Conservation (phyloP, 2,329 filamentous ascomycete genomes). For the Myrmaecium sp. region DNA sequence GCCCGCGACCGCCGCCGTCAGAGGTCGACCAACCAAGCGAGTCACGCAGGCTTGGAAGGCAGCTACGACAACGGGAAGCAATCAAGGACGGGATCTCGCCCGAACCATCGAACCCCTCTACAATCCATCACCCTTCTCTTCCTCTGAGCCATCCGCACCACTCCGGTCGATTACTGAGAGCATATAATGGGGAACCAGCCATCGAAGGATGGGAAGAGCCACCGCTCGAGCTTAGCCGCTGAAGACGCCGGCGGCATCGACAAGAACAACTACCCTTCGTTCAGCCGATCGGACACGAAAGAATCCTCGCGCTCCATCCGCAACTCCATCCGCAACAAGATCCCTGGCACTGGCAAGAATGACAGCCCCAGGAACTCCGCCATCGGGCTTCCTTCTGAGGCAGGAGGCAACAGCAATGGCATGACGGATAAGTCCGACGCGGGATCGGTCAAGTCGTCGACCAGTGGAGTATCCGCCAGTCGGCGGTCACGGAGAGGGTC, state of each 20-base stretch:
- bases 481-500: slow-evolving; percentile 19
- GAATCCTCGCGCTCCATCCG: slow-evolving; percentile 79
- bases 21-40: background rate
- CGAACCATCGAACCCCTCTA: background rate
- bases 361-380: slow-evolving; percentile 72
- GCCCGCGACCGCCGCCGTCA: slow-evolving; percentile 1
- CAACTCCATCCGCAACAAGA: slow-evolving; percentile 70
- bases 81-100: background rate
- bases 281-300: slow-evolving; percentile 82
- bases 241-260: slow-evolving; percentile 42
- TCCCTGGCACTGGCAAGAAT: slow-evolving; percentile 52
- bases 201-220: slow-evolving; percentile 37
- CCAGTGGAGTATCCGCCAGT: slow-evolving; percentile 31
- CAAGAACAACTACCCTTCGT: slow-evolving; percentile 62
- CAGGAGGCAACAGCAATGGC: slow-evolving; percentile 29
- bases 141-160: slow-evolving; percentile 14
- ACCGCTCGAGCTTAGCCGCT: too few species aligned
- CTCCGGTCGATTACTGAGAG: slow-evolving; percentile 11
- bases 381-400: slow-evolving; percentile 41
- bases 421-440: slow-evolving; percentile 42
- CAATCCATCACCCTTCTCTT: background rate
- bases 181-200: slow-evolving; percentile 59
- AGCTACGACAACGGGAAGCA: too few species aligned
- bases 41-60: background rate
- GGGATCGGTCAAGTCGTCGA: slow-evolving; percentile 55